Conservation (phyloP, 2,329 filamentous ascomycete species). For the Elsinoe perseae region DNA sequence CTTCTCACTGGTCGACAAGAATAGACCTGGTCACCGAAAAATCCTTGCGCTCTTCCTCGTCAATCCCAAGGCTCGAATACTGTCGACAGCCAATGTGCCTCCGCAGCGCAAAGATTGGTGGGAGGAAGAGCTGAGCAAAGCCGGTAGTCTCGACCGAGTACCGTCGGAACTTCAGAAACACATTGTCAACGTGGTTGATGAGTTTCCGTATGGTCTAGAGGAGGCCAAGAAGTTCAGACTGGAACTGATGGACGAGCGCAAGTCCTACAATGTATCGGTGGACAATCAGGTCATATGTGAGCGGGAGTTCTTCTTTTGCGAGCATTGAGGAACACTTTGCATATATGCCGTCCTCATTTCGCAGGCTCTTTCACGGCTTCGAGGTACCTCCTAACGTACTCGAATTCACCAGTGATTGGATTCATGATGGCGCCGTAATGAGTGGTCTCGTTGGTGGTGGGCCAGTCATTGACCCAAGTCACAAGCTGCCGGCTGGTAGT, state of each 20-base stretch:
- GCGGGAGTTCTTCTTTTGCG: slow-evolving; percentile 25
- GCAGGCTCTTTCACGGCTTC: slow-evolving; percentile 9
- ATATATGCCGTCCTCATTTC: neutral
- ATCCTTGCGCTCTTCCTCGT: slow-evolving; percentile 52
- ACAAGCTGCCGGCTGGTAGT: slow-evolving; percentile 5
- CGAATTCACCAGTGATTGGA: slow-evolving; percentile 37
- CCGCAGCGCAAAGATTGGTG: slow-evolving; percentile 44
- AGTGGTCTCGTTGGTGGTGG: slow-evolving; percentile 50
- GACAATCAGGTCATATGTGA: slow-evolving; percentile 15
- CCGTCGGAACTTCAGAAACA: slow-evolving; percentile 26
- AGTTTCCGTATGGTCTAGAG: slow-evolving; percentile 25
- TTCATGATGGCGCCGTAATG: slow-evolving; percentile 55
- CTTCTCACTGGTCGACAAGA: slow-evolving; percentile 43
- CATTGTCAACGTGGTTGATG: slow-evolving; percentile 24
- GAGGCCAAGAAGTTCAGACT: slow-evolving; percentile 25
- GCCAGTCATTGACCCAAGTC: slow-evolving; percentile 30
- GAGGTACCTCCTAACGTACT: slow-evolving; percentile 33
- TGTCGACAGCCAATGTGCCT: slow-evolving; percentile 45
- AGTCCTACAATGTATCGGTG: slow-evolving; percentile 20
- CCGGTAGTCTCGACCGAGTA: slow-evolving; percentile 21
- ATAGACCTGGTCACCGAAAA: slow-evolving; percentile 48
- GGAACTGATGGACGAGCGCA: slow-evolving; percentile 29
- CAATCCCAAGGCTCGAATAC: slow-evolving; percentile 45
- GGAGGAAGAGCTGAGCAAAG: slow-evolving; percentile 17
- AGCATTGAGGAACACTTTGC: slow-evolving; percentile 22